Evolutionary conservation across 202 grass and related monocot genomes (phyloP), one percentile per base, ranked within the genome.

Genomic region (Dendrocalamus latiflorus): DNA sequence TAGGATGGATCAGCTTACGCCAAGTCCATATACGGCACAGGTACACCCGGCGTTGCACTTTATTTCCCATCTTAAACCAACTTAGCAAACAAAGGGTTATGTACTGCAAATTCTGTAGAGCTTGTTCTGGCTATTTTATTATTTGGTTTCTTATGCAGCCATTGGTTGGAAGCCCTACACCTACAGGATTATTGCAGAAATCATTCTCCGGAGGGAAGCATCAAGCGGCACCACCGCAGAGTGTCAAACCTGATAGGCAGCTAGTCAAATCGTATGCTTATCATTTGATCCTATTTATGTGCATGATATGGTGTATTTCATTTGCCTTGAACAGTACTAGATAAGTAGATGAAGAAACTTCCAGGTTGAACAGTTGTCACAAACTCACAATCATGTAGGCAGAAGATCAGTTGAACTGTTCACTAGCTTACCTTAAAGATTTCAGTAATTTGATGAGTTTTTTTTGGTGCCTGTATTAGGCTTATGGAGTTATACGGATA

Each of bases 251-350:
- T 77, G 82, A 89, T 44, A 83, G 65, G 39, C 75, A 83, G 48
- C 79, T 90, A 76, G 83, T 89, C 79, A 95, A 88, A 89, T 63
- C 67, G 93, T 98, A 93, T 37, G 82, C 76, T 72, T 71, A 70
- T 68, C 45, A 62, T 77, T 70, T 16, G 5, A 30, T 72, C 68
- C n/a, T 58, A 28, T 67, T 30, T 65, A 69, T 39, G 26, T 59
- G 28, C 10, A 65, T 76, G 22, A 50, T 50, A n/a, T 56, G 9
- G 26, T 75, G 12, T 24, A 18, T n/a, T 9, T 49, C 17, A 10
- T 41, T 86, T 75, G 0, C 6, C 39, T 74, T 58, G 8, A 20
- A 37, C 7, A 60, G 22, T 59, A 36, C 21, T 57, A 54, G 69
- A 74, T 74, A 28, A 73, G 28, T 38, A 83, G 44, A 83, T 56